Evolutionary conservation across 768 basidiomycete species (phyloP), one percentile per base, ranked within the genome.

Genomic region (Mycena vulgaris): DNA sequence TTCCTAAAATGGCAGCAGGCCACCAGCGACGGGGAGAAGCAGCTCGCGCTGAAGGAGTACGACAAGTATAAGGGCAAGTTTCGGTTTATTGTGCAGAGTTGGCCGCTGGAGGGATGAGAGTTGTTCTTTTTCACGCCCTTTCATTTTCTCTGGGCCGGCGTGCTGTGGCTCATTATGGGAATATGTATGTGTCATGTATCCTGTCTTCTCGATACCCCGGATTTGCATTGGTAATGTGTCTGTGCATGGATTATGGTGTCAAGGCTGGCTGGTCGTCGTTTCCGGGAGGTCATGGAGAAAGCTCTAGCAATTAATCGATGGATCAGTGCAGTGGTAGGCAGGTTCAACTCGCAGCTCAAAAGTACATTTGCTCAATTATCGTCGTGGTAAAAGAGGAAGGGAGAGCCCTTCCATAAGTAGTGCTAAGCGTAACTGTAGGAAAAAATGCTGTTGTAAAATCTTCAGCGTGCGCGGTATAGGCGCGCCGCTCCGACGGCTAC

Each of bases 1-100:
- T 70, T 64, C 68, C 14, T 65, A 5, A 70, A 70, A 60, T 70
- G 48, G 56, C 68, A 70, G 57, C 63, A 70, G 47, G 63, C 68
- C 57, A 30, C 28, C 33, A 33, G 11, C 48, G 31, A 21, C 42
- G 31, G 42, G 49, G 68, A 70, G 25, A 70, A 70, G 63, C 42
- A 55, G 63, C 63, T 60, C 40, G 62, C 63, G 68, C 21, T 70
- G 63, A 64, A 60, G 63, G 68, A 70, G 68, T 65, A 64, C 40
- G 62, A 70, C 31, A 64, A 60, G 63, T 64, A 45, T 2, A 40
- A 70, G 68, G 68, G 63, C 48, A 70, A 70, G 68, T 70, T 70
- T 47, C 47, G 68, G 57, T 70, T 70, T 39, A 49, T 65, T 21
- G 57, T 70, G 49, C 63, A 64, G 56, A 70, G 63, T 48, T 70